Evolutionary conservation across 1,139 yeast species (phyloP).

Genomic region (Debaryomyces sp.): DNA sequence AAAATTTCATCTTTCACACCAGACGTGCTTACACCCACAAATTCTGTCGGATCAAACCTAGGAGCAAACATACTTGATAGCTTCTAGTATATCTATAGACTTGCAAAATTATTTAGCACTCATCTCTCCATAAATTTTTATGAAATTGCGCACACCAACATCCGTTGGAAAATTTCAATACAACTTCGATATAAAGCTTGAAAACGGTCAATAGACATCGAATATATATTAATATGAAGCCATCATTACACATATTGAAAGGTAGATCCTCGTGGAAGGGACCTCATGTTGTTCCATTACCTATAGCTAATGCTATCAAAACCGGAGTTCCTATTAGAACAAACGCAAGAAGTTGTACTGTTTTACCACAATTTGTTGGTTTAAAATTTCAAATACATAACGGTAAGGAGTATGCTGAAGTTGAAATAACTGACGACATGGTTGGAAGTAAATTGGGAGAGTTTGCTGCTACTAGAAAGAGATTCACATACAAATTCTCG

Average conservation of each 20-base stretch:
- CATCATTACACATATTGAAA: conserved; percentile 51
- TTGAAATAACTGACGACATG: conserved; percentile 91
- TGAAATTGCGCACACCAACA: conserved; percentile 6
- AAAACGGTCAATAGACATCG: neutral
- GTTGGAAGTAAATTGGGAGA: conserved; percentile 97
- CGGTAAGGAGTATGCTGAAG: conserved; percentile 90
- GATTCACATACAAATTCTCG: conserved; percentile 78
- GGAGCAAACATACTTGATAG: conserved; percentile 56
- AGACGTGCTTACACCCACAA: conserved; percentile 14
- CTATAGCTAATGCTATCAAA: conserved; percentile 80
- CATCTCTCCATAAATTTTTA: conserved; percentile 10
- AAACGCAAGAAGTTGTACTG: conserved; percentile 91
- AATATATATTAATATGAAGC: conserved; percentile 48
- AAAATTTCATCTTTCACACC: conserved; percentile 12
- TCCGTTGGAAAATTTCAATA: conserved; percentile 1
- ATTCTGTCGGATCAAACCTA: conserved; percentile 57
- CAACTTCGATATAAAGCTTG: neutral
- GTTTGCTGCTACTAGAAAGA: conserved; percentile 90
- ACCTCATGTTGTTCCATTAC: conserved; percentile 92
- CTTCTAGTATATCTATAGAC: neutral
- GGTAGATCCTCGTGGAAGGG: conserved; percentile 90
- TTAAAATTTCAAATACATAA: conserved; percentile 92
- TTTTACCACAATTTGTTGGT: conserved; percentile 94
- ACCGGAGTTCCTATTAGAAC: conserved; percentile 89
- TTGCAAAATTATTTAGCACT: conserved; percentile 3